A percentile compares a stretch with the other conserved stretches of the same genome.
Conservation (phyloP, 495 filamentous ascomycete species). For the Hypoxylon crocopeplum region DNA sequence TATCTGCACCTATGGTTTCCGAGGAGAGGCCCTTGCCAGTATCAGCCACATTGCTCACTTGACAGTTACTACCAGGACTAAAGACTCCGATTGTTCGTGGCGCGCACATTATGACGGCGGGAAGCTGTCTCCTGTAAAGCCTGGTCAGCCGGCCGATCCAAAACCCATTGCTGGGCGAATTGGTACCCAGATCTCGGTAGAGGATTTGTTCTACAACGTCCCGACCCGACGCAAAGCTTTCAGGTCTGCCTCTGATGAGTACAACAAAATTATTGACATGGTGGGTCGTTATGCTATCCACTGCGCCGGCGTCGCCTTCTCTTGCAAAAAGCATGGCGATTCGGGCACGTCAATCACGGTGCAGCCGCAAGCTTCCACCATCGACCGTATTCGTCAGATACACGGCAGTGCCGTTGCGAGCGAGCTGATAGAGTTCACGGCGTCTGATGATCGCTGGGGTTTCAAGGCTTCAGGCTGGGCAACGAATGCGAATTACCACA, state of each 20-base stretch:
- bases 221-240: slow-evolving; percentile 90
- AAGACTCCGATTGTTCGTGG: slow-evolving; percentile 89
- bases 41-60: slow-evolving; percentile 99
- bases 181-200: slow-evolving; percentile 96
- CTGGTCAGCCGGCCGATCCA: slow-evolving; percentile 88
- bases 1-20: slow-evolving; percentile 96
- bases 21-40: slow-evolving; percentile 95
- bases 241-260: slow-evolving; percentile 91
- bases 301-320: slow-evolving; percentile 87
- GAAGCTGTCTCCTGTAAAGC: slow-evolving; percentile 83
- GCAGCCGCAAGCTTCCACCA: slow-evolving; percentile 68
- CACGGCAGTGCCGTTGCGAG: slow-evolving; percentile 87
- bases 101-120: slow-evolving; percentile 85
- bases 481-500: slow-evolving; percentile 95
- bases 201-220: slow-evolving; percentile 97
- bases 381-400: slow-evolving; percentile 89
- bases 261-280: slow-evolving; percentile 96
- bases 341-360: slow-evolving; percentile 81
- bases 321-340: slow-evolving; percentile 96
- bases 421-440: slow-evolving; percentile 80
- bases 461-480: slow-evolving; percentile 83
- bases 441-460: slow-evolving; percentile 76
- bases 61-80: slow-evolving; percentile 91
- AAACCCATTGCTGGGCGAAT: slow-evolving; percentile 89
- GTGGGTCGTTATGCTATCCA: slow-evolving; percentile 96